A percentile compares a stretch with the other conserved stretches of the same genome.
Conservation (phyloP, 257 asterid genomes). For the Ocimum tenuiflorum region DNA sequence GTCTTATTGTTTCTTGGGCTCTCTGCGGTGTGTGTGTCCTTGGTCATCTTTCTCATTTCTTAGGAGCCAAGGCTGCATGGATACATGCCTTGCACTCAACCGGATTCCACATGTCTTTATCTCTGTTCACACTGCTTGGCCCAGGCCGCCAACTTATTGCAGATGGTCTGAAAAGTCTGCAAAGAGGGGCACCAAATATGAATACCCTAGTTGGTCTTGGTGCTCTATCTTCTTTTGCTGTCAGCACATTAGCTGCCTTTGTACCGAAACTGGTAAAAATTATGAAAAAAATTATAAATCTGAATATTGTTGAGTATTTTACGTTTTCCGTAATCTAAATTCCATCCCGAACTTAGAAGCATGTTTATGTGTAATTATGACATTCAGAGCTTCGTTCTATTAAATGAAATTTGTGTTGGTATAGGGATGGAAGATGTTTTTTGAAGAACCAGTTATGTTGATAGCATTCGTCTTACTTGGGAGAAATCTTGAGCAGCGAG, state of each 20-base stretch:
- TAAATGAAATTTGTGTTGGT: slow-evolving; percentile 23
- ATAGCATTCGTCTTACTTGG: slow-evolving; percentile 96
- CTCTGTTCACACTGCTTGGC: slow-evolving; percentile 78
- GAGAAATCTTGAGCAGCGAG: slow-evolving; percentile 96
- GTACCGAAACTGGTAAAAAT: slow-evolving; percentile 88
- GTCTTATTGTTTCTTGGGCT: slow-evolving; percentile 93
- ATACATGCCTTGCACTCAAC: slow-evolving; percentile 90
- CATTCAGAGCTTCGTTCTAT: slow-evolving; percentile 14
- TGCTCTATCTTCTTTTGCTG: slow-evolving; percentile 94
- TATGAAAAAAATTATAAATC: no score
- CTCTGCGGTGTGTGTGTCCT: slow-evolving; percentile 83
- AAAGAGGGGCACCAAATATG: slow-evolving; percentile 93
- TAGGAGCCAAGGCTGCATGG: slow-evolving; percentile 94
- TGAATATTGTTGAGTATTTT: background rate
- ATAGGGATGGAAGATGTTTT: slow-evolving; percentile 96
- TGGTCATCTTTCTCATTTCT: slow-evolving; percentile 86
- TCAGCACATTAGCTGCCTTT: slow-evolving; percentile 88
- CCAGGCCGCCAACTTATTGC: slow-evolving; percentile 87
- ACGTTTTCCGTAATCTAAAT: background rate
- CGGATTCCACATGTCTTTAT: slow-evolving; percentile 81
- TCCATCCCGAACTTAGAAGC: slow-evolving; percentile 15
- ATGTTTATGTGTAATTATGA: slow-evolving; percentile 5
- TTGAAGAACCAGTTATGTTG: slow-evolving; percentile 98
- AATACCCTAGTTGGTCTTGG: slow-evolving; percentile 99
- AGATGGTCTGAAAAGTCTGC: slow-evolving; percentile 87